phyloP scores from a whole-genome alignment of 768 basidiomycete species.

The Agrocybe pediades region DNA sequence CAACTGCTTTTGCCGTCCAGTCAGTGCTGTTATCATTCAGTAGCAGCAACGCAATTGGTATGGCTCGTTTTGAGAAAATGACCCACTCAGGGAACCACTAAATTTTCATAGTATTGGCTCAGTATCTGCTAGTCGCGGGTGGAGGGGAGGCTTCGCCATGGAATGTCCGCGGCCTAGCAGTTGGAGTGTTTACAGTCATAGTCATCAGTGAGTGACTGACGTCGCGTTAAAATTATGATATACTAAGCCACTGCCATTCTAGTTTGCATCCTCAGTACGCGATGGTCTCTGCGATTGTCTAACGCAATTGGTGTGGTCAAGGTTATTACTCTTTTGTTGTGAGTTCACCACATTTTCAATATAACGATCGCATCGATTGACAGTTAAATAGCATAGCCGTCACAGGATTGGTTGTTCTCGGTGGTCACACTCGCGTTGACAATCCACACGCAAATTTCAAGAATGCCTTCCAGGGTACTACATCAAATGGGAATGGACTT shows the following conservation, averaged over 20 bases:
- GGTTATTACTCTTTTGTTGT: slow-evolving; percentile 32
- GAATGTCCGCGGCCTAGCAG: slow-evolving; percentile 36
- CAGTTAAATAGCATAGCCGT: slow-evolving; percentile 40
- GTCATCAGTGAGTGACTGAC: slow-evolving; percentile 25
- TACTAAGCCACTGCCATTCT: background rate
- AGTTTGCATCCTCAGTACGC: slow-evolving; percentile 35
- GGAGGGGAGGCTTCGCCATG: slow-evolving; percentile 30
- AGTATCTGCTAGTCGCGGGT: slow-evolving; percentile 36
- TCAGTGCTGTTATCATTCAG: slow-evolving; percentile 37
- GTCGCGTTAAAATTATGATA: slow-evolving; percentile 1
- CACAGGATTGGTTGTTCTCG: slow-evolving; percentile 61
- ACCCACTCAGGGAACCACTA: background rate
- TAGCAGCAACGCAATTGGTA: slow-evolving; percentile 41
- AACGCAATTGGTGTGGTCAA: slow-evolving; percentile 36
- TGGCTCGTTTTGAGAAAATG: background rate
- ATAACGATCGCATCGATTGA: background rate
- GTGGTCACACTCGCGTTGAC: slow-evolving; percentile 54
- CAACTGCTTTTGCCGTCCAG: slow-evolving; percentile 44
- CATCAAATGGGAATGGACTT: slow-evolving; percentile 46
- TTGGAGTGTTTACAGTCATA: slow-evolving; percentile 32
- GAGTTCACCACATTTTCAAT: background rate
- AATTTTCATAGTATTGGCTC: slow-evolving; percentile 29
- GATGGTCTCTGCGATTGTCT: slow-evolving; percentile 39
- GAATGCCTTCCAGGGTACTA: slow-evolving; percentile 58
- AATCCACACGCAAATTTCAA: slow-evolving; percentile 62